Evolutionary conservation across 176 grass and related monocot genomes (phyloP), one percentile per base, ranked within the genome.

Genomic region (Carex kokanica): DNA sequence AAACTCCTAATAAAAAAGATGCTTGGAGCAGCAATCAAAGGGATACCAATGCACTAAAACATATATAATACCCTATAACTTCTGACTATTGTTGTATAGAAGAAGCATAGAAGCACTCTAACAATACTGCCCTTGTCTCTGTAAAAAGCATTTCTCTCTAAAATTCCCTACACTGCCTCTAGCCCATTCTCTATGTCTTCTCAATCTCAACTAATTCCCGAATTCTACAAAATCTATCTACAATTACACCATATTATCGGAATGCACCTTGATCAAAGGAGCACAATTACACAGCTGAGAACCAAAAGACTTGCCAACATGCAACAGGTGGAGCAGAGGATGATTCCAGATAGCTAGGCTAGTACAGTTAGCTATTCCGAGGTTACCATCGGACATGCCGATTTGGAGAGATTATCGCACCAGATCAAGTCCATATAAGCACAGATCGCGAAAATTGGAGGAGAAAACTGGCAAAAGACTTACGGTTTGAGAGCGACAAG

Each of bases 401-500:
- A 68, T 68, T 41, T 69, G 8, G 40, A 73, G n/a, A 52, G 47
- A 75, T 53, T 12, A 24, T 29, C 47, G 10, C 41, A 55, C 12
- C 73, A 14, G 49, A 77, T 77, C 47, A 6, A 55, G 73, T 31
- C 1, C 10, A 15, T 9, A 40, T 8, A 12, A 63, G 20, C n/a
- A 71, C 9, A 58, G n/a, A 21, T 60, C 10, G 16, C 1, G 49
- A 34, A 4, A 77, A 56, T 16, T 16, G 23, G 73, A 25, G 20
- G 71, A 54, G 13, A 54, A 41, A 70, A 70, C 36, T 36, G 64
- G 29, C 27, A 0, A 43, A 12, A 25, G 75, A 86, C 90, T 73
- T 85, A 99, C 91, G 54, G 89, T 99, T 83, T 92, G 89, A 51
- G 93, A 95, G 60, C 91, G 93, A 83, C 96, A 99, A 16, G 96